Evolutionary conservation across 768 basidiomycete genomes (phyloP).

Genomic region (Trichaptum fuscoviolaceum): DNA sequence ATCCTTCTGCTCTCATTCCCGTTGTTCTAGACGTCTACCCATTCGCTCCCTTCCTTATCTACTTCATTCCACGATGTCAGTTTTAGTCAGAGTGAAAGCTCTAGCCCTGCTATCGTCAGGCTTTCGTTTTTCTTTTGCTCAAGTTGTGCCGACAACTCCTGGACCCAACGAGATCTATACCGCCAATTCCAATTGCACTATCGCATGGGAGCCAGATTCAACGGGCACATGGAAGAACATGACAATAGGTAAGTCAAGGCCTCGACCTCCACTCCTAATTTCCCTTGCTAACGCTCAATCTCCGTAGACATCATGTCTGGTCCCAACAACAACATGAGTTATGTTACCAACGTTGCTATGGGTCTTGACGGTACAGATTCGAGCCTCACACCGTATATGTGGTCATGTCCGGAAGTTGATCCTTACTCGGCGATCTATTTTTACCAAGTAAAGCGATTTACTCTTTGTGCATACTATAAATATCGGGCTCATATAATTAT

Average conservation of each 20-base stretch:
- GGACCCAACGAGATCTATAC: conserved; percentile 32
- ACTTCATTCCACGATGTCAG: background rate
- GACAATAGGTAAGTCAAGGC: conserved; percentile 27
- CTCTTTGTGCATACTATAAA: background rate
- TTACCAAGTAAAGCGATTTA: conserved; percentile 26
- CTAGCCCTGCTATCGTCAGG: background rate
- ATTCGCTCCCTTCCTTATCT: conserved; percentile 5
- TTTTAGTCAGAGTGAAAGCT: background rate
- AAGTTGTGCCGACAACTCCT: conserved; percentile 27
- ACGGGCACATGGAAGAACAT: conserved; percentile 31
- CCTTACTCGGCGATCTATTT: conserved; percentile 36
- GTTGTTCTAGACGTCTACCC: conserved; percentile 4
- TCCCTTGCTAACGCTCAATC: background rate
- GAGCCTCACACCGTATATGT: conserved; percentile 26
- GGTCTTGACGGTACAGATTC: conserved; percentile 29
- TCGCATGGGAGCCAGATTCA: conserved; percentile 28
- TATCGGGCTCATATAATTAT: background rate
- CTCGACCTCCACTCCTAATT: background rate
- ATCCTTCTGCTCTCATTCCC: conserved; percentile 7
- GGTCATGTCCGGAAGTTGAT: conserved; percentile 32
- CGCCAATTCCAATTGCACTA: conserved; percentile 29
- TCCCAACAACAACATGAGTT: conserved; percentile 30
- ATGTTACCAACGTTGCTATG: conserved; percentile 24
- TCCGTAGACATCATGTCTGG: conserved; percentile 34
- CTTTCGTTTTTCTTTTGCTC: conserved; percentile 9